Evolutionary conservation across 768 basidiomycete species (phyloP), one percentile per base, ranked within the genome.

Genomic region (Hygrocybe coccinea): DNA sequence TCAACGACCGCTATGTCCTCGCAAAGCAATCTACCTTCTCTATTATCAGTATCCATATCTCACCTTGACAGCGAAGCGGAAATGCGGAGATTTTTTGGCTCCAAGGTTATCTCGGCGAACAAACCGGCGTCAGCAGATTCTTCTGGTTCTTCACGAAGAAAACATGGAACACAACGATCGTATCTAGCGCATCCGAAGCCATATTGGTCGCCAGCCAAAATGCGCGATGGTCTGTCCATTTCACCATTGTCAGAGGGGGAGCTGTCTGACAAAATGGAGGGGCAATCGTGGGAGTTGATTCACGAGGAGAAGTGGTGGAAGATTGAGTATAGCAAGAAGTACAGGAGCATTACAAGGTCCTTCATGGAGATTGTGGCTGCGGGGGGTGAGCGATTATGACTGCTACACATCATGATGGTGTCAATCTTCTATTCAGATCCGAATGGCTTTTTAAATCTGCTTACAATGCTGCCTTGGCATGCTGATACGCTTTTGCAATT

Each of bases 21-120:
- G 58, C 65, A 68, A 38, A 68, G 70, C 35, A 68, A 73, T 19
- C 65, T 83, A 52, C 68, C 79, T 10, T 68, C 79, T 46, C 80
- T 97, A 1, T 77, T 95, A 17, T 75, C 89, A 0, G 85, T 95
- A n/a, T 91, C 90, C 0, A 75, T 86, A 1, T 75, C 86, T 38
- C 79, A 91, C 62, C 82, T 99, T 14, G 93, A 98, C 59, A 78
- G 85, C 10, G 93, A 95, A 56, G 87, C 87, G 0, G 97, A 99
- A 66, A 81, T 98, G 71, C 85, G 89, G 54, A 87, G 85, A 59
- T 95, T 97, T 78, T 99, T 99, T 65, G 95, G 95, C 1, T 81
- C 90, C 17, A 89, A 86, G 64, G 94, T 97, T 55, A 81, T 97
- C 8, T 75, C 77, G n/a, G 82, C 86, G 2, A 78, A 76, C 25